These are phyloP conservation scores for Candida bentonensis DNA, from an alignment of 805 yeast species.

Conservation along the genomic window DNA sequence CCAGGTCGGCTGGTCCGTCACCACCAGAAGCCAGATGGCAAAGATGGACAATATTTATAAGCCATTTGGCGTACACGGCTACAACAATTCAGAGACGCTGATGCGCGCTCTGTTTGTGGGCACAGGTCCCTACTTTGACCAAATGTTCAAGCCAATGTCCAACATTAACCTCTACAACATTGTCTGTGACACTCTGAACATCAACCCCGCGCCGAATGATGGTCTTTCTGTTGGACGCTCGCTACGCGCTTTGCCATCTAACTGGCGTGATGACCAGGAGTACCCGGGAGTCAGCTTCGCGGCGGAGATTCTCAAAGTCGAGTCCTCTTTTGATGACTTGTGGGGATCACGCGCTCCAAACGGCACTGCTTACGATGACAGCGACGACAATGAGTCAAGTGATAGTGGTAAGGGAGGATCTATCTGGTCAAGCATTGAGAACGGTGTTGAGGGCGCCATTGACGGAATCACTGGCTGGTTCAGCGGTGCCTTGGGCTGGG, in stretches of 20 bases:
- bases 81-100: slow-evolving; percentile 56
- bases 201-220: slow-evolving; percentile 44
- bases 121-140: slow-evolving; percentile 61
- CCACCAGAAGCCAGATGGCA: slow-evolving; percentile 45
- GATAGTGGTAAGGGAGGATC: background rate
- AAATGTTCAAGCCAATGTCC: slow-evolving; percentile 43
- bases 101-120: slow-evolving; percentile 79
- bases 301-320: slow-evolving; percentile 13
- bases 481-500: background rate
- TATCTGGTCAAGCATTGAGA: background rate
- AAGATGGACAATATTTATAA: slow-evolving; percentile 33
- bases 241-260: slow-evolving; percentile 12
- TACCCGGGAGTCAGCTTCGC: slow-evolving; percentile 22
- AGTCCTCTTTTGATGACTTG: slow-evolving; percentile 18
- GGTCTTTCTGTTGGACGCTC: slow-evolving; percentile 26
- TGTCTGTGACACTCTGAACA: slow-evolving; percentile 47
- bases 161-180: slow-evolving; percentile 66
- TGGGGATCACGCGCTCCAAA: background rate
- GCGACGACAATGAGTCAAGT: background rate
- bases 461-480: slow-evolving; percentile 1
- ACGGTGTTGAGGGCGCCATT: background rate
- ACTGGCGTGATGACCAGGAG: slow-evolving; percentile 15
- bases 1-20: slow-evolving; percentile 61
- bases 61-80: slow-evolving; percentile 80
- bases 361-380: background rate